Evolutionary conservation across 179 eudicot species (phyloP).

Genomic region (Pouteria campechiana): DNA sequence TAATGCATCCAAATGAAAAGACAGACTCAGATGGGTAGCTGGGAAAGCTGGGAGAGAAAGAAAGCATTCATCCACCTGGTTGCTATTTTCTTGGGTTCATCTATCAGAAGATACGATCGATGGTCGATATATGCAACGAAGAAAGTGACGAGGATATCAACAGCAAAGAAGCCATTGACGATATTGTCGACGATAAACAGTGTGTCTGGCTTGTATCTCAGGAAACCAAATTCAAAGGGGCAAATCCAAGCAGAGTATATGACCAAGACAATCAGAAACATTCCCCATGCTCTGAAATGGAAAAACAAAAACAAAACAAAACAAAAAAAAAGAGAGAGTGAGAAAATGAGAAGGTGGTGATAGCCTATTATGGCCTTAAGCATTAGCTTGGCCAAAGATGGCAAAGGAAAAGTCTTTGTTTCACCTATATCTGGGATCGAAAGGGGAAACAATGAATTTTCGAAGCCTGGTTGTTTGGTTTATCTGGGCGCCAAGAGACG

Average conservation of each 20-base stretch:
- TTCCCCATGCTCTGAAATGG: slow-evolving; percentile 69
- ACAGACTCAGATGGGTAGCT: neutral
- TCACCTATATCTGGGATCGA: slow-evolving; percentile 52
- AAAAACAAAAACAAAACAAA: neutral
- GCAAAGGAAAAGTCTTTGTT: neutral
- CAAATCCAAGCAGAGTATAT: slow-evolving; percentile 89
- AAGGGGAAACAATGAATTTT: slow-evolving; percentile 45
- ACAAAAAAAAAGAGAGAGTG: no score
- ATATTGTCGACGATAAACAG: slow-evolving; percentile 51
- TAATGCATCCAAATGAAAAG: no score
- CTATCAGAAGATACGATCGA: slow-evolving; percentile 59
- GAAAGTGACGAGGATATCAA: slow-evolving; percentile 80
- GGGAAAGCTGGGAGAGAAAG: neutral
- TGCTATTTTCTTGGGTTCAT: slow-evolving; percentile 68
- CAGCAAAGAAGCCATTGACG: slow-evolving; percentile 66
- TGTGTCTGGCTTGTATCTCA: slow-evolving; percentile 34
- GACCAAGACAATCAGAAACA: slow-evolving; percentile 57
- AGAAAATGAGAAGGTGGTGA: neutral
- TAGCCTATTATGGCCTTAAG: neutral
- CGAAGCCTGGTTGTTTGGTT: slow-evolving; percentile 40
- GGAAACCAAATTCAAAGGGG: slow-evolving; percentile 82
- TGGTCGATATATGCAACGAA: slow-evolving; percentile 75
- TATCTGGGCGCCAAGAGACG: slow-evolving; percentile 69
- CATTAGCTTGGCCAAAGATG: no score
- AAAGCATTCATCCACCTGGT: slow-evolving; percentile 28